Percentiles rank a stretch among this genome's conserved stretches.
These are phyloP conservation scores for Mallotus japonicus DNA, from an alignment of 441 rosid genomes.

Conservation along the genomic window DNA sequence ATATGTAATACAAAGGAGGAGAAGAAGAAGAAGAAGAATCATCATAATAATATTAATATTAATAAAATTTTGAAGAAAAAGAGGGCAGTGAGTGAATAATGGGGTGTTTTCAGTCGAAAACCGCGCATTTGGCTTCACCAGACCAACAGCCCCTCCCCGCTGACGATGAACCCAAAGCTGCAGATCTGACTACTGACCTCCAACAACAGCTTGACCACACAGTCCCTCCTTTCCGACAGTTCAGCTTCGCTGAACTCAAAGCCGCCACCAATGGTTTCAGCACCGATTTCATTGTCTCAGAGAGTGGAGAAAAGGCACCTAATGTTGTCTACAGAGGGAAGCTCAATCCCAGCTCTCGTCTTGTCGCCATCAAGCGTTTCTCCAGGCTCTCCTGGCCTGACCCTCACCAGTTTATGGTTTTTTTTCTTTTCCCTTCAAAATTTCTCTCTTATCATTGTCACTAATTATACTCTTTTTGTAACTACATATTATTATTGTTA, in stretches of 20 bases:
- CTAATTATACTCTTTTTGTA: background rate
- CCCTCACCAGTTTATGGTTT: slow-evolving; percentile 50
- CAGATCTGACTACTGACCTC: slow-evolving; percentile 39
- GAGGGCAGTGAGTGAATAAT: slow-evolving; percentile 21
- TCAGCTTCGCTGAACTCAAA: slow-evolving; percentile 39
- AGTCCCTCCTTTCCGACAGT: slow-evolving; percentile 53
- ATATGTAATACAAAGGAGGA: too few species aligned
- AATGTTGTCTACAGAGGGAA: slow-evolving; percentile 46
- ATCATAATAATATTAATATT: too few species aligned
- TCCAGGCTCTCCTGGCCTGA: slow-evolving; percentile 58
- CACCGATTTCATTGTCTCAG: slow-evolving; percentile 43
- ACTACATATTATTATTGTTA: background rate
- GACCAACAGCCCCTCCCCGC: slow-evolving; percentile 52
- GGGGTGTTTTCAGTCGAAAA: slow-evolving; percentile 86
- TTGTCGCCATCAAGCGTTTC: slow-evolving; percentile 49
- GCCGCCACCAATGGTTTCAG: slow-evolving; percentile 40
- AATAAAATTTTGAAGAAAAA: too few species aligned
- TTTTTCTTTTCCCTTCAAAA: background rate
- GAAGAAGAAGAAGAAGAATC: too few species aligned
- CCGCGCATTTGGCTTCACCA: slow-evolving; percentile 55
- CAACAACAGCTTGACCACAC: background rate
- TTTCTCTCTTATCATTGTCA: background rate
- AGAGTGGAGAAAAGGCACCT: slow-evolving; percentile 57
- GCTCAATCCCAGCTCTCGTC: slow-evolving; percentile 28
- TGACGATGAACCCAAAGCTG: slow-evolving; percentile 28